phyloP scores from a whole-genome alignment of 164 flowering plant species.

The Vitis riparia region DNA sequence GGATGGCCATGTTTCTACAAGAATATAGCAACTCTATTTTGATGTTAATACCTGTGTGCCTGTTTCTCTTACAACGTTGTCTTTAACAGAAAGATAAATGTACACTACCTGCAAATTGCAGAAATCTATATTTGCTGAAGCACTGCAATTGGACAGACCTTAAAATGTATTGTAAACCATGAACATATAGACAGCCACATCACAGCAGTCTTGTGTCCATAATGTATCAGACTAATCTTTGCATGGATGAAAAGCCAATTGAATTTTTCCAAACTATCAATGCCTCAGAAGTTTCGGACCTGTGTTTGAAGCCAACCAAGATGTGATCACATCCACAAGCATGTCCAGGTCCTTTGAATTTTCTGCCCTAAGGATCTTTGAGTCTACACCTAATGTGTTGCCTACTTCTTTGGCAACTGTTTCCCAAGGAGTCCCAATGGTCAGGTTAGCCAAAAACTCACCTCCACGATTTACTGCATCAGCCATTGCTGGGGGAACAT shows the following conservation, averaged over 20 bases:
- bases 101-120: too few species aligned
- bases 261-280: constrained; percentile 9
- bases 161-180: too few species aligned
- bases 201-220: too few species aligned
- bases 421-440: constrained; percentile 93
- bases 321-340: constrained; percentile 70
- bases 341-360: constrained; percentile 64
- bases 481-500: constrained; percentile 90
- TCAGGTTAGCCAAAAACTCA: constrained; percentile 68
- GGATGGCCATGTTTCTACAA: too few species aligned
- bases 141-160: too few species aligned
- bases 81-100: too few species aligned
- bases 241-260: background rate
- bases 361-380: constrained; percentile 47
- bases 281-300: constrained; percentile 55
- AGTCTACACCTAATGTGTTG: constrained; percentile 62
- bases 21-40: too few species aligned
- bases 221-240: too few species aligned
- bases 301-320: constrained; percentile 72
- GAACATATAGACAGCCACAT: too few species aligned
- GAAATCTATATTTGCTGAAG: too few species aligned
- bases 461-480: constrained; percentile 91
- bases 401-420: constrained; percentile 81
- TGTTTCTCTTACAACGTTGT: too few species aligned
- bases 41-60: too few species aligned